These are phyloP conservation scores for Triticum turgidum DNA, from an alignment of 176 grass and related monocot genomes.

Conservation along the genomic window DNA sequence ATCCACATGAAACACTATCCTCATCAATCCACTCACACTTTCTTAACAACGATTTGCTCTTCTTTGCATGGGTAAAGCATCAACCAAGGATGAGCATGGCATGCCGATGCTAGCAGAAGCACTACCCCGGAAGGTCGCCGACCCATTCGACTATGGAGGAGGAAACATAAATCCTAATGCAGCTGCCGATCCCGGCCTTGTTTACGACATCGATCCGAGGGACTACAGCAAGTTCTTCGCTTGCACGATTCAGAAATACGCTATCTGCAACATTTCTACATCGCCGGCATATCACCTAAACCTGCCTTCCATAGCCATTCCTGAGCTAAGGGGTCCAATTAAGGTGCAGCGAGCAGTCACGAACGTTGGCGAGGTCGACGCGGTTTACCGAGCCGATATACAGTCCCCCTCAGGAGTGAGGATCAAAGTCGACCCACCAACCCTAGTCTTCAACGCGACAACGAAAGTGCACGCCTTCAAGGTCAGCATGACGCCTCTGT, in stretches of 20 bases:
- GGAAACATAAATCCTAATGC: slow-evolving; percentile 45
- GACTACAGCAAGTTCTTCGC: slow-evolving; percentile 43
- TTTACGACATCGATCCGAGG: slow-evolving; percentile 35
- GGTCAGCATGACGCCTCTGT: slow-evolving; percentile 18
- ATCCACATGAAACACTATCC: background rate
- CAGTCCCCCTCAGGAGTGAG: slow-evolving; percentile 26
- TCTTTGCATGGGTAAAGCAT: slow-evolving; percentile 30
- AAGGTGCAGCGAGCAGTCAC: slow-evolving; percentile 36
- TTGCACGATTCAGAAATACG: slow-evolving; percentile 1
- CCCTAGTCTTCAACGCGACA: slow-evolving; percentile 29
- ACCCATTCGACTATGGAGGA: slow-evolving; percentile 60
- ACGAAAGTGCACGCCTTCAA: slow-evolving; percentile 35
- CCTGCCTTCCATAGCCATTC: slow-evolving; percentile 46
- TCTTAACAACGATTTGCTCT: background rate
- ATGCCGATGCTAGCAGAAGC: slow-evolving; percentile 45
- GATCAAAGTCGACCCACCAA: slow-evolving; percentile 18
- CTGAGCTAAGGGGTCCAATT: slow-evolving; percentile 27
- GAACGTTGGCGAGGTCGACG: slow-evolving; percentile 34
- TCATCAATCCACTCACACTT: background rate
- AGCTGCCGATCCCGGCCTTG: slow-evolving; percentile 42
- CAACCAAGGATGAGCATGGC: slow-evolving; percentile 31
- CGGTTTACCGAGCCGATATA: slow-evolving; percentile 28
- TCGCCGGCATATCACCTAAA: slow-evolving; percentile 37
- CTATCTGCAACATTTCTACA: slow-evolving; percentile 7
- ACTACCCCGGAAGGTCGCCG: slow-evolving; percentile 35